Percentiles rank a stretch among this genome's conserved stretches.
These are phyloP conservation scores for Picea glauca DNA, from an alignment of 75 land plant species.

Conservation along the genomic window DNA sequence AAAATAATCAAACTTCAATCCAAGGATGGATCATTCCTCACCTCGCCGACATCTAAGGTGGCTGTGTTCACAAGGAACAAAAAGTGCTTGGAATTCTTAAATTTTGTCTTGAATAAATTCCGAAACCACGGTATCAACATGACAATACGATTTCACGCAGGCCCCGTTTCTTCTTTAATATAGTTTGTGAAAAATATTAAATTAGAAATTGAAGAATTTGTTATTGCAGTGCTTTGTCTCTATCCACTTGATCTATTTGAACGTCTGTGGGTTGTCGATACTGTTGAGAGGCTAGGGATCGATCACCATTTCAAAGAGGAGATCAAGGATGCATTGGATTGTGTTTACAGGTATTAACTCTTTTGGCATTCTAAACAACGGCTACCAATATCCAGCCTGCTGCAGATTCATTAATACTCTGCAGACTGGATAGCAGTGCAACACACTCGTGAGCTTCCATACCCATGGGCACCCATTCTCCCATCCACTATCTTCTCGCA, in stretches of 20 bases:
- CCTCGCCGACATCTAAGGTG: slow-evolving; percentile 24
- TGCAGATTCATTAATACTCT: too few relatives aligned
- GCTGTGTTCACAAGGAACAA: slow-evolving; percentile 19
- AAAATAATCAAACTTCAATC: slow-evolving; percentile 18
- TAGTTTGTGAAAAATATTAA: not conserved
- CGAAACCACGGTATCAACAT: slow-evolving; percentile 10
- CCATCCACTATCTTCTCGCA: too few relatives aligned
- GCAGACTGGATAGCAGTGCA: too few relatives aligned
- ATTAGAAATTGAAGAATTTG: not conserved
- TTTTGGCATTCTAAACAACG: not conserved
- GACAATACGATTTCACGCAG: not conserved
- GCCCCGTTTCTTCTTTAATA: not conserved
- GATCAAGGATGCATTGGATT: slow-evolving; percentile 16
- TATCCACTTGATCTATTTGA: slow-evolving; percentile 30
- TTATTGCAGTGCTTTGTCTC: slow-evolving; percentile 6
- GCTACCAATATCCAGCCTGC: too few relatives aligned
- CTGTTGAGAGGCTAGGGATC: slow-evolving; percentile 39
- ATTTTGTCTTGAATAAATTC: slow-evolving; percentile 14
- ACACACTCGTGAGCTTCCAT: too few relatives aligned
- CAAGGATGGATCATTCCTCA: slow-evolving; percentile 24
- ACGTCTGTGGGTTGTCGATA: slow-evolving; percentile 52
- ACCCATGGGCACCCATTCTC: too few relatives aligned
- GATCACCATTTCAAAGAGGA: slow-evolving; percentile 17
- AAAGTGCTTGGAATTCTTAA: slow-evolving; percentile 23
- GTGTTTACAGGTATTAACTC: slow-evolving; percentile 17